These are phyloP conservation scores for Schoenoplectus tabernaemontani DNA, from an alignment of 202 grass and related monocot genomes.

Conservation along the genomic window DNA sequence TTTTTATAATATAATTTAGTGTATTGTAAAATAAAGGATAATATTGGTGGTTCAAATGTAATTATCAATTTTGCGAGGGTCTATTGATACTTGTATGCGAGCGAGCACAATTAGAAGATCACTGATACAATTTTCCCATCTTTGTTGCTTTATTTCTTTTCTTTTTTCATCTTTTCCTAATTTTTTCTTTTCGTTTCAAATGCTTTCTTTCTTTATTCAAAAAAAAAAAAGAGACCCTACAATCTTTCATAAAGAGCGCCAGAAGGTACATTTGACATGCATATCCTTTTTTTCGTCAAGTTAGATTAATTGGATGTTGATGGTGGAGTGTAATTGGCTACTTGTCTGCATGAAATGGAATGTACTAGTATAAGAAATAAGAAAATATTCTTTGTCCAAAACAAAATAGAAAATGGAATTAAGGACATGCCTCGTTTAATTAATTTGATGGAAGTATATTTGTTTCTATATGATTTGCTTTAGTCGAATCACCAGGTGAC, in stretches of 20 bases:
- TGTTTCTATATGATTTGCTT: too few relatives aligned
- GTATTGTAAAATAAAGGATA: neutral
- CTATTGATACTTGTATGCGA: neutral
- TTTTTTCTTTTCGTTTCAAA: neutral
- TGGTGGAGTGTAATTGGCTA: constrained; percentile 2
- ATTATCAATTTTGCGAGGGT: neutral
- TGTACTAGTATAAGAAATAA: neutral
- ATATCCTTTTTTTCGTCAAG: neutral
- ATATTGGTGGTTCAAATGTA: neutral
- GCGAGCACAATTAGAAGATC: neutral
- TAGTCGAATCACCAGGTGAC: too few relatives aligned
- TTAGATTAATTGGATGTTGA: neutral
- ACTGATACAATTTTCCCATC: neutral
- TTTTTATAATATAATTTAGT: neutral
- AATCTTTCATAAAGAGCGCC: neutral
- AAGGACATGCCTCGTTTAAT: neutral
- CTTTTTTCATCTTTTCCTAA: neutral
- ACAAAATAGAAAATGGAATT: neutral
- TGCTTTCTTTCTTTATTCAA: neutral
- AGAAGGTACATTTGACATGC: neutral
- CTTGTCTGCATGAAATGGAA: neutral
- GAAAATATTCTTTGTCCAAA: neutral
- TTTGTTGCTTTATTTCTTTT: neutral
- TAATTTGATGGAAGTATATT: neutral
- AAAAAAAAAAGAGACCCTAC: neutral